Conservation (phyloP, 148 eudicot species). For the Agrostemma githago region DNA sequence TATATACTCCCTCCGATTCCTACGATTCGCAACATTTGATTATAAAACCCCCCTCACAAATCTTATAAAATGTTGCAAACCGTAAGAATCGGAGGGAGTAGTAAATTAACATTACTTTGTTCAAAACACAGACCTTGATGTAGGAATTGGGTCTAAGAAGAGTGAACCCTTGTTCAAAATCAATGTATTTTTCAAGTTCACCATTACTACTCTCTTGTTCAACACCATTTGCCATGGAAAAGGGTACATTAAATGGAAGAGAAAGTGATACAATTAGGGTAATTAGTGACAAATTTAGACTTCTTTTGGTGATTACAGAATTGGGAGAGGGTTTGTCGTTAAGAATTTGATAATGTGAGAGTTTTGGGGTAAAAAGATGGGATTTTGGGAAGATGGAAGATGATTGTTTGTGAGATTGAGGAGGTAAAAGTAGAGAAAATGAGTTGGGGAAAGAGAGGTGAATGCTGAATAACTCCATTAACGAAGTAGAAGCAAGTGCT, state of each 20-base stretch:
- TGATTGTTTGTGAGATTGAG: constrained; percentile 14
- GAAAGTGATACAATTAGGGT: constrained; percentile 31
- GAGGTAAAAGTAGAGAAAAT: background rate
- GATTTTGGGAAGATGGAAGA: constrained; percentile 18
- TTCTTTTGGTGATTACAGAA: constrained; percentile 33
- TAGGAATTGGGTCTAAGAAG: constrained; percentile 74
- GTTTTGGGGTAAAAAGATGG: constrained; percentile 16
- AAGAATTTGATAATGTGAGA: constrained; percentile 13
- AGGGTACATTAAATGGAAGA: constrained; percentile 17
- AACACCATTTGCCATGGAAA: constrained; percentile 31
- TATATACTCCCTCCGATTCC: no score
- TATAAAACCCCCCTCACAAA: no score
- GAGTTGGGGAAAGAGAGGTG: constrained; percentile 22
- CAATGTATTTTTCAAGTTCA: constrained; percentile 58
- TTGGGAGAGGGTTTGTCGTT: background rate
- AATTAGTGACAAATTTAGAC: constrained; percentile 43
- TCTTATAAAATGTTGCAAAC: no score
- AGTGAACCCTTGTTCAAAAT: constrained; percentile 63
- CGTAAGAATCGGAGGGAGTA: no score
- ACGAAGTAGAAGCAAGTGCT: background rate
- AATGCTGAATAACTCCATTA: constrained; percentile 20
- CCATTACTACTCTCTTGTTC: constrained; percentile 16
- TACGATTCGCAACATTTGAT: no score
- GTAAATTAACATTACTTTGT: no score
- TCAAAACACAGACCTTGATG: constrained; percentile 43